Base-by-base conservation (phyloP, 768 basidiomycete species). In the Chlorophyllum brunneum region DNA sequence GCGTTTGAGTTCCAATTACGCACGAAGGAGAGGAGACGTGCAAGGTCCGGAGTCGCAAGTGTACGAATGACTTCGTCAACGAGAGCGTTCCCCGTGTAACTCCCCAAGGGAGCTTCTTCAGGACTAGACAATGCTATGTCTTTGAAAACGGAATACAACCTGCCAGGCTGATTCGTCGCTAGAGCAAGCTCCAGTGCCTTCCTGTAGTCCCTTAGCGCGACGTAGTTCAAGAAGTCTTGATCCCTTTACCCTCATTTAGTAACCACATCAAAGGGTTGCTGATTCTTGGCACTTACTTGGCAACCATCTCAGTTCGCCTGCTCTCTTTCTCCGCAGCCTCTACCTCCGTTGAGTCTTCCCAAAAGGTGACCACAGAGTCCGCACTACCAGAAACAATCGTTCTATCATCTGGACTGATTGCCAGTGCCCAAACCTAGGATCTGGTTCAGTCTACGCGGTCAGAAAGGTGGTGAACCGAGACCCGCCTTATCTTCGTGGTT, bases 401-500 rank as follows among this genome's bases (percentile, higher is more conserved):
- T 40, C 74, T 76, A 62, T 93, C 93, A 63, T 98, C 91, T 6
- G 72, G 64, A 61, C 85, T 88, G 40, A 97, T 71, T 7, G 92
- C 83, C 10, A 98, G 76, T 1, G 95, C 94, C 97, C 97, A 99
- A n/a, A 99, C 85, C 95, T 98, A 59, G 18, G 37, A 39, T 34
- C 51, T n/a, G 38, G 45, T 45, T 37, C 10, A 39, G 10, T 24
- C 5, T 11, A 33, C 11, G 37, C 27, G 42, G 39, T 18, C 48
- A 38, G 37, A 51, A 16, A 34, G 34, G 16, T 50, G 7, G 20
- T 7, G 5, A 43, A 33, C n/a, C n/a, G n/a, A 31, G 56, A 58
- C 83, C 16, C 54, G 89, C 95, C 79, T 98, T 98, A 57, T 98
- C 95, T 66, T 97, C 92, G 61, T 99, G 97, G 62, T 95, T 95